Percentiles rank a stretch among this genome's conserved stretches.
Evolutionary conservation across 306 rosid genomes (phyloP).

Genomic region (Ormosia semicastrata): DNA sequence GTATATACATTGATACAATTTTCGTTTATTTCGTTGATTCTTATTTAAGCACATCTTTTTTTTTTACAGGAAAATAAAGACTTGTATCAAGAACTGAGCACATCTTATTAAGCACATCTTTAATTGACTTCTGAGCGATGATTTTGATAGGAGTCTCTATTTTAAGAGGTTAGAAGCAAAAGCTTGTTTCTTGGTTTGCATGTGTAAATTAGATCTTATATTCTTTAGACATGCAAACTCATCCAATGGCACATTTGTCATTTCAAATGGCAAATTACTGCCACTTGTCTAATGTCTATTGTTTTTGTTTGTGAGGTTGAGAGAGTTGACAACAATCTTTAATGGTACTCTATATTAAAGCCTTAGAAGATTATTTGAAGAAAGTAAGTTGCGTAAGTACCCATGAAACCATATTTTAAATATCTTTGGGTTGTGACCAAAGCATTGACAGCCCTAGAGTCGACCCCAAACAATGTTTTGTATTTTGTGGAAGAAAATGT

Average conservation of each 20-base stretch:
- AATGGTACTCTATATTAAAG: background rate
- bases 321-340: background rate
- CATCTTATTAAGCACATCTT: background rate
- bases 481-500: conserved; percentile 34
- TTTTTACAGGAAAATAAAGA: too few species aligned
- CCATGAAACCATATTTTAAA: conserved; percentile 31
- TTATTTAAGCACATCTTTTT: background rate
- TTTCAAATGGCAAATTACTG: background rate
- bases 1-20: background rate
- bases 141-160: background rate
- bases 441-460: conserved; percentile 39
- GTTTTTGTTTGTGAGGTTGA: background rate
- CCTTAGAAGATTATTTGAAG: background rate
- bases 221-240: background rate
- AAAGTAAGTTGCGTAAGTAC: conserved; percentile 30
- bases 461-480: conserved; percentile 33
- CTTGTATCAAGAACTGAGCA: too few species aligned
- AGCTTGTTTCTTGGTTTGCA: background rate
- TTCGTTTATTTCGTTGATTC: background rate
- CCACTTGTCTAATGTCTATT: background rate
- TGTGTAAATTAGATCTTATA: background rate
- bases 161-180: background rate
- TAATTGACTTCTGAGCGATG: background rate
- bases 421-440: conserved; percentile 20
- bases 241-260: background rate